Evolutionary conservation across 1,139 yeast species (phyloP), one percentile per base, ranked within the genome.

Genomic region (Saccharomyces hybrid): DNA sequence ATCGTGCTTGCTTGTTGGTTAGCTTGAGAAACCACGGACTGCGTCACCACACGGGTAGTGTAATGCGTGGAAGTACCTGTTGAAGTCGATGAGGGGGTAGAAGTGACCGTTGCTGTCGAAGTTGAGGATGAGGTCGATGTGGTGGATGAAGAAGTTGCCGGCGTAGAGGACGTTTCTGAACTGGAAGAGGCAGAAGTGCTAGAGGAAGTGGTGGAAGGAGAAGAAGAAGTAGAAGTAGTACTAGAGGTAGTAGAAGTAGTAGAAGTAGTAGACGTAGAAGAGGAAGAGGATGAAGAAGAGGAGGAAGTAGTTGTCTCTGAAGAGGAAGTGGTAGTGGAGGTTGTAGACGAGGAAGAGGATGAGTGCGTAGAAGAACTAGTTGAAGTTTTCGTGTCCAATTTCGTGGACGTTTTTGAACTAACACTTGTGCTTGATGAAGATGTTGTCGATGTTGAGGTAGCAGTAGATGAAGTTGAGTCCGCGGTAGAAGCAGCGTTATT

Each of bases 1-100:
- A 54, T 54, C 9, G 62, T 59, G 47, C 57, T 57, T 25, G 52
- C 55, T 27, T 54, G 52, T 25, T 52, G 50, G 50, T 57, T 48
- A 5, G 57, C 49, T 28, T 56, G 54, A 13, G 63, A 57, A 16
- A 56, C 56, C 34, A 61, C 57, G 27, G 59, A 56, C 31, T 61
- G 53, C 3, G 63, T 59, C 16, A 58, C 49, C 50, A 58, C 49
- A 9, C 52, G 50, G 30, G 57, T 53, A 28, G 61, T 54, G 32
- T 53, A 50, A 28, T 30, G 50, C 27, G 47, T 27, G 7, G 53
- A 47, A 31, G 53, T 55, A 16, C 46, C 20, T 42, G 28, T 16
- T 9, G 48, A 14, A 51, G 48, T 25, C 8, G 48, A 26, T 11
- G 38, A 34, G n/a, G 59, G 49, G 11, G 53, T 23, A 26, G 53